A percentile compares a stretch with the other conserved stretches of the same genome.
Evolutionary conservation across 2,329 filamentous ascomycete species (phyloP).

Genomic region (Hypoxylon sp.): DNA sequence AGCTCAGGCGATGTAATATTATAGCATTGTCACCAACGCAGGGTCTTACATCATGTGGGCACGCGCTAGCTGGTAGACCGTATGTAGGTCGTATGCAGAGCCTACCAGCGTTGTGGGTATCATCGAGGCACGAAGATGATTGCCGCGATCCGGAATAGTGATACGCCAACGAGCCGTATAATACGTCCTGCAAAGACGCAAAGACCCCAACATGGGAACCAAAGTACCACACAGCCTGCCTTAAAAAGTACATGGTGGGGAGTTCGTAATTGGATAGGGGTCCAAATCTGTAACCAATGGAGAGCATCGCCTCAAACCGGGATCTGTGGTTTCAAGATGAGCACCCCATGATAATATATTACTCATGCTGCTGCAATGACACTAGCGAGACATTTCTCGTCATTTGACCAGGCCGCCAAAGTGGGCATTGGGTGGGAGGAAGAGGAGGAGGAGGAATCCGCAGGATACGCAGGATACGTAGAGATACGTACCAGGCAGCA

Average conservation of each 20-base stretch:
- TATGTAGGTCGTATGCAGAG: constrained; percentile 30
- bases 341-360: constrained; percentile 25
- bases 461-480: background rate
- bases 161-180: constrained; percentile 24
- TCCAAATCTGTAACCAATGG: constrained; percentile 24
- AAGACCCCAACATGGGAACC: constrained; percentile 3
- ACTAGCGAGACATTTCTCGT: constrained; percentile 14
- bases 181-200: constrained; percentile 16
- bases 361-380: constrained; percentile 6
- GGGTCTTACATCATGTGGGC: constrained; percentile 43
- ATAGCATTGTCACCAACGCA: constrained; percentile 39
- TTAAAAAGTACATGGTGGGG: constrained; percentile 26
- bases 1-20: constrained; percentile 19
- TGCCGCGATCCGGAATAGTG: constrained; percentile 34
- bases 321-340: constrained; percentile 39
- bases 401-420: background rate
- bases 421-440: background rate
- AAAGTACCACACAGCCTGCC: constrained; percentile 23
- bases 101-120: constrained; percentile 35
- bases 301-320: constrained; percentile 14
- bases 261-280: constrained; percentile 23
- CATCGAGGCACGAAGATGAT: constrained; percentile 32
- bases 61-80: constrained; percentile 17
- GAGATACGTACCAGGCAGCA: background rate
- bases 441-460: background rate